Conservation (phyloP, 176 grass and related monocot species). For the Aegilops speltoides region DNA sequence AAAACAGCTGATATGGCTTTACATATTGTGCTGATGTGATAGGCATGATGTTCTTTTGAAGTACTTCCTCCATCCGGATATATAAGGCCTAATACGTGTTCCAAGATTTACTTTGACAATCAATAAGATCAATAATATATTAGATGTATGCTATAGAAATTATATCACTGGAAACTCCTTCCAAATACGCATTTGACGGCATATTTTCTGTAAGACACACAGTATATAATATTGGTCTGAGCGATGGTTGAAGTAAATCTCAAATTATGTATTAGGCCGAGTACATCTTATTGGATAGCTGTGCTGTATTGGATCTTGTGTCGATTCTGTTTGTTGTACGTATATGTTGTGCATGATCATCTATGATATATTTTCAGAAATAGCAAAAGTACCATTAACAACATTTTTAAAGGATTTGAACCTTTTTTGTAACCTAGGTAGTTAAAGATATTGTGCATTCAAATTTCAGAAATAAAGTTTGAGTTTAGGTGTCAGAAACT, state of each 20-base stretch:
- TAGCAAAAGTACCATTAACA: neutral
- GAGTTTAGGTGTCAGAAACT: slow-evolving; percentile 2
- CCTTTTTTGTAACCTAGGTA: neutral
- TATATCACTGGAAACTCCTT: neutral
- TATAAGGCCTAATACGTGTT: neutral
- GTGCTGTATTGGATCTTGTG: neutral
- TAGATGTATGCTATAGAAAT: neutral
- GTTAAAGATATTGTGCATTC: neutral
- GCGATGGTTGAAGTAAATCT: neutral
- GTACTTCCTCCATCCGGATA: neutral
- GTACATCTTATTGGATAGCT: neutral
- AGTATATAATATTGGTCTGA: neutral
- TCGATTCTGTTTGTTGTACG: neutral
- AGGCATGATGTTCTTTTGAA: neutral
- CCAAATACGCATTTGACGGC: neutral
- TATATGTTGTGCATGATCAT: neutral
- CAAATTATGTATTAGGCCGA: neutral
- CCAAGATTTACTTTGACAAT: neutral
- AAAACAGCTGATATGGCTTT: neutral
- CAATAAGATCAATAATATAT: neutral
- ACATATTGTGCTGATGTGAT: slow-evolving; percentile 11
- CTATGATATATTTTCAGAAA: neutral
- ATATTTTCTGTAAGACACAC: neutral
- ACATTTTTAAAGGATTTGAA: neutral
- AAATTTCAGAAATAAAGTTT: slow-evolving; percentile 15